Evolutionary conservation across 2,329 filamentous ascomycete species (phyloP), one percentile per base, ranked within the genome.

Genomic region (Clarireedia paspali): DNA sequence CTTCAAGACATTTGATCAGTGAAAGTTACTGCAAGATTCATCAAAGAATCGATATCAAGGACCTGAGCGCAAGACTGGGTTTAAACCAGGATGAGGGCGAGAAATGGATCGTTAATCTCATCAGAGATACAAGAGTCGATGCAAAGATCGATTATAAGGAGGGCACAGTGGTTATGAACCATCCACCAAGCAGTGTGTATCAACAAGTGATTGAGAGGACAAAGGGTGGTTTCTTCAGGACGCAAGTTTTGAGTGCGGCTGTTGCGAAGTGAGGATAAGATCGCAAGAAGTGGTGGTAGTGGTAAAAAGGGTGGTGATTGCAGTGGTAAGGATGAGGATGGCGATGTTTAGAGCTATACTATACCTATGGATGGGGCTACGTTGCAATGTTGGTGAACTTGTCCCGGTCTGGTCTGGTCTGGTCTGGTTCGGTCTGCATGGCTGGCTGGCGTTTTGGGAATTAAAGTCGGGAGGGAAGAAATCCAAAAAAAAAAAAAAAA

Each of bases 21-120:
- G 94, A 99, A 79, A 91, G 85, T 73, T 99, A 99, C 82, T 99
- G 94, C 89, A 97, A 97, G 83, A 99, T 99, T 72, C 95, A 97
- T 74, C 91, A 95, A 71, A 83, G 92, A 67, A 99, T 99, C 71
- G 92, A 97, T 73, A 97, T 99, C 73, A 91, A 91, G 82, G 94
- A 97, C 67, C 83, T 99, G 58, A 96, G 91, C 63, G 87, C 85
- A 62, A 89, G 94, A 71, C 84, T 99, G 59, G 94, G 92, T 63
- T 81, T 99, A 63, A 90, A 88, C 71, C 86, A 91, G 67, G 90
- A 95, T 70, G 94, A 97, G 70, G 94, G 94, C 68, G 94, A 99
- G 84, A 99, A 99, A 80, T 99, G 94, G 94, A 99, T 99, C 69
- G 94, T 99, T 67, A 99, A 99, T 79, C 82, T 99, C 62, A 99